phyloP scores from a whole-genome alignment of 23 red algal genomes.

The Gracilaria caudata region DNA sequence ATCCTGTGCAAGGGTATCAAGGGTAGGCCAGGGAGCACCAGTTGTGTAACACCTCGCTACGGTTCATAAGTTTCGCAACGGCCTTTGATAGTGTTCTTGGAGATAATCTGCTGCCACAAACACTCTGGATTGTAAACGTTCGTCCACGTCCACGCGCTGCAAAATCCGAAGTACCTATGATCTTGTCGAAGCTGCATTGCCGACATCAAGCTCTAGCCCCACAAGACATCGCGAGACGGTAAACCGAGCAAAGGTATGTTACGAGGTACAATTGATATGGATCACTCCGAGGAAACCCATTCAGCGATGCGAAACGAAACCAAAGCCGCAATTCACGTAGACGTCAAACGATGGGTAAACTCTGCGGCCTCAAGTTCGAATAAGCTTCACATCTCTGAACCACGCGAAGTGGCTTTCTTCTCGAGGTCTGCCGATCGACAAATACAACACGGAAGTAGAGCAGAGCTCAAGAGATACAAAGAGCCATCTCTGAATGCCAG shows the following conservation, averaged over 20 bases:
- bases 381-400: conserved; percentile 52
- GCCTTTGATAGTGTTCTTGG: no score
- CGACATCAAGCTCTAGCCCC: no score
- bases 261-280: neutral
- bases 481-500: conserved; percentile 26
- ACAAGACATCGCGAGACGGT: no score
- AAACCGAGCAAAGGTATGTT: neutral
- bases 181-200: no score
- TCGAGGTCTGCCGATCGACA: conserved; percentile 38
- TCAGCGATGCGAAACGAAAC: neutral
- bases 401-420: conserved; percentile 63
- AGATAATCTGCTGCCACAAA: no score
- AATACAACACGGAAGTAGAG: conserved; percentile 41
- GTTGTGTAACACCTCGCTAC: no score
- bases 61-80: no score
- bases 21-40: no score
- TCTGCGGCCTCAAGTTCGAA: conserved; percentile 1
- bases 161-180: no score
- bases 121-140: no score
- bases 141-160: no score
- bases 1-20: no score
- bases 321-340: neutral
- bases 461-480: conserved; percentile 37
- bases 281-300: neutral
- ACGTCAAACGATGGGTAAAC: conserved; percentile 11